Evolutionary conservation across 768 basidiomycete genomes (phyloP).

Genomic region (Mrakia gelida): DNA sequence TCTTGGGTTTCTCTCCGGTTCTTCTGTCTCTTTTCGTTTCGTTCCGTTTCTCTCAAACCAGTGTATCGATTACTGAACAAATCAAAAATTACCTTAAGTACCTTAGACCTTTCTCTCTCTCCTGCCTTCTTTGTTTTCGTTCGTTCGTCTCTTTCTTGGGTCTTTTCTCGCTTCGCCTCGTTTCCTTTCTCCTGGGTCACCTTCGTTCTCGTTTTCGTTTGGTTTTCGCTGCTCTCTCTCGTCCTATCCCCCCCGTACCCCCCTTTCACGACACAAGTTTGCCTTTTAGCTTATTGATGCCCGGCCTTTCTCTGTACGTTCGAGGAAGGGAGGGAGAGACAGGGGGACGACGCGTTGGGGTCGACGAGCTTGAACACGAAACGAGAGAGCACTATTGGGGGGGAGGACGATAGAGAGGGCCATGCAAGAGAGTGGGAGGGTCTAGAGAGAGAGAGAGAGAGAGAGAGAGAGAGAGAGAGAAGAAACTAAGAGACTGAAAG

Average conservation of each 20-base stretch:
- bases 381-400: too few species aligned
- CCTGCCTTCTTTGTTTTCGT: neutral
- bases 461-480: too few species aligned
- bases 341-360: too few species aligned
- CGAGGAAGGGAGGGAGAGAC: too few species aligned
- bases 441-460: too few species aligned
- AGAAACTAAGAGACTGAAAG: too few species aligned
- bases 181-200: neutral
- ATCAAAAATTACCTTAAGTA: neutral
- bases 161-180: neutral
- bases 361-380: too few species aligned
- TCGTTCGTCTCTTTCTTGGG: neutral
- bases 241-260: neutral
- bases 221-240: neutral
- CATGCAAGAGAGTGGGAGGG: too few species aligned
- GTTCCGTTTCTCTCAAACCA: too few species aligned
- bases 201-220: neutral
- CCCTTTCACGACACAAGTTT: neutral
- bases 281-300: neutral
- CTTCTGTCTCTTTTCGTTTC: neutral
- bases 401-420: too few species aligned
- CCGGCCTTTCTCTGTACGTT: too few species aligned
- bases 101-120: neutral
- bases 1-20: neutral
- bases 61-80: neutral